Conservation (phyloP, 441 rosid genomes). For the Cnidoscolus chayamansa region DNA sequence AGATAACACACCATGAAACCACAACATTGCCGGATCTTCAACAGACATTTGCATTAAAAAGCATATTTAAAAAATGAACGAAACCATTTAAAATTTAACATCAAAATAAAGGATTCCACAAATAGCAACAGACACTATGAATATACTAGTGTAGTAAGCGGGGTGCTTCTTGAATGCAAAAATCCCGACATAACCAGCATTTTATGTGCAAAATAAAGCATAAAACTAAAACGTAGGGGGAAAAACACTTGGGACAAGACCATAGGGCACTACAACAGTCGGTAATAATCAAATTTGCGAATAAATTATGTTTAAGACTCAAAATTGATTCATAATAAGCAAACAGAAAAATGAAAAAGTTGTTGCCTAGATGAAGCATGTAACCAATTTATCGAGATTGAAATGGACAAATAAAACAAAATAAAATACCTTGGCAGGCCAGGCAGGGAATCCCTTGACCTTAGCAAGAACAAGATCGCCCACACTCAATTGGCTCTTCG, state of each 20-base stretch:
- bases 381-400: neutral
- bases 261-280: neutral
- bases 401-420: neutral
- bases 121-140: neutral
- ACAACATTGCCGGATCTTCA: neutral
- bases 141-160: neutral
- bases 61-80: neutral
- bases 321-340: neutral
- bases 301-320: neutral
- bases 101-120: neutral
- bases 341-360: neutral
- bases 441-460: constrained; percentile 96
- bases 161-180: neutral
- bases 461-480: constrained; percentile 99
- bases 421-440: constrained; percentile 93
- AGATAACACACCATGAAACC: neutral
- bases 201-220: neutral
- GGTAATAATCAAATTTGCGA: neutral
- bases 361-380: neutral
- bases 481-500: constrained; percentile 63
- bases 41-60: too few relatives aligned
- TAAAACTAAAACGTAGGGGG: neutral
- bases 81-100: neutral
- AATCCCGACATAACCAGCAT: neutral
- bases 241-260: neutral